Evolutionary conservation across 495 filamentous ascomycete species (phyloP).

Genomic region (Delitschia confertaspora): DNA sequence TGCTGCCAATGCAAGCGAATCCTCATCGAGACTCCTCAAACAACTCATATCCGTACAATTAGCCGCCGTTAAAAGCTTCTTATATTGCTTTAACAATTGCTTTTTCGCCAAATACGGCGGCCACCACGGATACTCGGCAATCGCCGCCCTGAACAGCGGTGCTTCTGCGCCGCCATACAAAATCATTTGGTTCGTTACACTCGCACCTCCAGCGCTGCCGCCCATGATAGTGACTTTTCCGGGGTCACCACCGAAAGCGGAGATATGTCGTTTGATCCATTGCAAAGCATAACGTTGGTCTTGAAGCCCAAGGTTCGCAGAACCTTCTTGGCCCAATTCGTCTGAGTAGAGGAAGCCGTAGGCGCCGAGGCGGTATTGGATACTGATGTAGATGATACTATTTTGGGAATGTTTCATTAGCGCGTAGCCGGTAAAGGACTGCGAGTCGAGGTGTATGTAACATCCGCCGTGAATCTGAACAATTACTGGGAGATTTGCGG

Average conservation of each 20-base stretch:
- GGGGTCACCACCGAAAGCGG: slow-evolving; percentile 19
- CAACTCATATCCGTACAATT: slow-evolving; percentile 8
- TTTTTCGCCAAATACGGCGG: slow-evolving; percentile 4
- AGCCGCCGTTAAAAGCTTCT: slow-evolving; percentile 4
- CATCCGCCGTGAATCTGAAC: slow-evolving; percentile 17
- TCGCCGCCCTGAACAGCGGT: slow-evolving; percentile 19
- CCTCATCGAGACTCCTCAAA: slow-evolving; percentile 2
- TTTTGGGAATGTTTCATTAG: slow-evolving; percentile 10
- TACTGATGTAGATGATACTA: slow-evolving; percentile 2
- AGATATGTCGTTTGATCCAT: slow-evolving; percentile 18
- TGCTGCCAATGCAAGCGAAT: neutral
- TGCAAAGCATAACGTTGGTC: slow-evolving; percentile 12
- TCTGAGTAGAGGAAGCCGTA: slow-evolving; percentile 11
- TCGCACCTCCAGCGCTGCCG: slow-evolving; percentile 14
- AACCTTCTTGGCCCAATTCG: neutral
- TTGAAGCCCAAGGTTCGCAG: slow-evolving; percentile 6
- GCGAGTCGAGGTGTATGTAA: slow-evolving; percentile 5
- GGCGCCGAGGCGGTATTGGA: slow-evolving; percentile 13
- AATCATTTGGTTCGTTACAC: slow-evolving; percentile 14
- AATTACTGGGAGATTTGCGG: slow-evolving; percentile 12
- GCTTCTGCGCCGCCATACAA: slow-evolving; percentile 5
- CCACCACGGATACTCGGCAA: slow-evolving; percentile 25
- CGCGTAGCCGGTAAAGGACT: neutral
- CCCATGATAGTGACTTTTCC: slow-evolving; percentile 12
- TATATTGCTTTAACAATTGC: slow-evolving; percentile 7